Evolutionary conservation across 2,329 filamentous ascomycete genomes (phyloP), one percentile per base, ranked within the genome.

Genomic region (Alternaria rosae): DNA sequence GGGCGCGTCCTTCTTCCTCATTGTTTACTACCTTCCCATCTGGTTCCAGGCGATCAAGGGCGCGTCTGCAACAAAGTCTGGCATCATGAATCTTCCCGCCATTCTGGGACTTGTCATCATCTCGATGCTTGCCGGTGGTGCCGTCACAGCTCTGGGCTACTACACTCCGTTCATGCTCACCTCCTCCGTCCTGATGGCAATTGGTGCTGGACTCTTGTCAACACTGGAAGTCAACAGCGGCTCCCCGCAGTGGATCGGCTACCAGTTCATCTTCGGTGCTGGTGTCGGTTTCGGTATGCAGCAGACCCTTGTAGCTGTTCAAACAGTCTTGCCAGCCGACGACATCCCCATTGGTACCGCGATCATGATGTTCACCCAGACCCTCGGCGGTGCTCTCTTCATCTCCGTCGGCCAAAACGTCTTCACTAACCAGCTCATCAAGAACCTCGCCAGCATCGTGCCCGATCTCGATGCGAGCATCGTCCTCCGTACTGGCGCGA

Each of bases 401-500:
- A 81, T 84, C 64, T 81, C 80, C 15, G 82, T 84, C 15, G 83
- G 75, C 23, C 82, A 85, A 65, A 85, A 84, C 68, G 81, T 85
- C 57, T 84, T 84, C 76, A 82, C 80, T 45, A 85, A 85, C 73
- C 75, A 80, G 59, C 80, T 85, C 10, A 76, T 84, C 62, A 77
- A 78, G 64, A 81, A 82, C 61, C 69, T 82, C 26, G 54, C 71
- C 11, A 65, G 62, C 13, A 68, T 69, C 2, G 77, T 79, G 2
- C 82, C 83, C 0, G 79, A 78, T 30, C 70, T 85, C 7, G 70
- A 83, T 57, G 76, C 84, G 0, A 62, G 55, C 12, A 63, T 81
- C n/a, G 81, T 86, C 3, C 71, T 83, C 13, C 69, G 68, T 2
- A 80, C 81, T 5, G 86, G 86, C 38, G 85, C 86, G 1, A 92